Conservation (phyloP, 805 yeast species). For the Pichia exigua region DNA sequence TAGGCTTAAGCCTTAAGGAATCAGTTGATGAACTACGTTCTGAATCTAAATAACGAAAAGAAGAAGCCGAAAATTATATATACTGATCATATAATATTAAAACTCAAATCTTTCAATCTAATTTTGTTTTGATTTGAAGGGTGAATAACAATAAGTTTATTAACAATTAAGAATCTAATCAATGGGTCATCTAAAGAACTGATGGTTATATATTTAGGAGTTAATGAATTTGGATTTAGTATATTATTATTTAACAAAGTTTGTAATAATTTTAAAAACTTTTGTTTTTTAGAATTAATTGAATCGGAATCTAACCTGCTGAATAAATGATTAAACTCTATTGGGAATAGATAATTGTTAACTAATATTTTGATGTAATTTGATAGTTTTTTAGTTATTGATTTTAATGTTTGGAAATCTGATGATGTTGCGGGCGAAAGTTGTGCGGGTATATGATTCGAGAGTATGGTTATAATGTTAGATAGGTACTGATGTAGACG, state of each 20-base stretch:
- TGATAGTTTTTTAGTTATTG: constrained; percentile 18
- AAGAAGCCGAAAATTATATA: too few species aligned
- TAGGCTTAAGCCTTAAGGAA: too few species aligned
- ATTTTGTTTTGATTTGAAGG: constrained; percentile 22
- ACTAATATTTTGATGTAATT: constrained; percentile 21
- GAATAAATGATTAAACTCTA: constrained; percentile 19
- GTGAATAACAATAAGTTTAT: constrained; percentile 23
- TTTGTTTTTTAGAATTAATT: constrained; percentile 15
- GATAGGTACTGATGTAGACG: neutral
- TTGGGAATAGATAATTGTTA: constrained; percentile 22
- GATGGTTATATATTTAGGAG: constrained; percentile 15
- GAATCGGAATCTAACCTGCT: constrained; percentile 13
- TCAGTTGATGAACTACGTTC: too few species aligned
- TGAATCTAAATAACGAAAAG: too few species aligned
- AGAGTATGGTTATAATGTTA: neutral
- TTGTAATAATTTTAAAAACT: constrained; percentile 25
- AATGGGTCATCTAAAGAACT: constrained; percentile 27
- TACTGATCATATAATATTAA: constrained; percentile 2
- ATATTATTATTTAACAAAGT: constrained; percentile 23
- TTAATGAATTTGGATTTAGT: constrained; percentile 2
- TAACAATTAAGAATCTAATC: constrained; percentile 25
- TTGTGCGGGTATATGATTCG: neutral
- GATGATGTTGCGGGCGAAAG: too few species aligned
- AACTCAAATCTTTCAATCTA: constrained; percentile 19
- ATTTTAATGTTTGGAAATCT: constrained; percentile 7